Percentiles rank a stretch among this genome's conserved stretches.
These are phyloP conservation scores for Bacterosira constricta DNA, from an alignment of 108 stramenopile genomes.

Conservation along the genomic window DNA sequence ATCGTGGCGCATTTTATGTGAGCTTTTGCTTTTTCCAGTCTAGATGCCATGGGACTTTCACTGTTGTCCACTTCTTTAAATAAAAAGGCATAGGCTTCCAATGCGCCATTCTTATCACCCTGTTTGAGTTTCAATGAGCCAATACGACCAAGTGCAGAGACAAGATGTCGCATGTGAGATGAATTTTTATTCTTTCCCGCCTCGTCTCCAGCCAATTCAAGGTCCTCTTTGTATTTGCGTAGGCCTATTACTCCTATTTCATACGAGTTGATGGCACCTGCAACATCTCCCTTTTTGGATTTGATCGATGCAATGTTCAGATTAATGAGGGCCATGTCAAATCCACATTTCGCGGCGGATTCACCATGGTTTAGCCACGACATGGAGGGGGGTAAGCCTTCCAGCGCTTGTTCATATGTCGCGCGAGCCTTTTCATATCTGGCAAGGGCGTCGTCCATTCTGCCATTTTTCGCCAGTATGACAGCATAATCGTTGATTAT, in stretches of 20 bases:
- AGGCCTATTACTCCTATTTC: conserved; percentile 82
- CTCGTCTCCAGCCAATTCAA: conserved; percentile 55
- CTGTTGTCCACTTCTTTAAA: conserved; percentile 69
- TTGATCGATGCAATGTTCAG: conserved; percentile 89
- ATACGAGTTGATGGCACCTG: conserved; percentile 74
- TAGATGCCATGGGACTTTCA: conserved; percentile 74
- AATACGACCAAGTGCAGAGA: conserved; percentile 84
- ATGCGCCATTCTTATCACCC: conserved; percentile 76
- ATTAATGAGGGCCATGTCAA: conserved; percentile 84
- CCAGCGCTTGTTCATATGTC: conserved; percentile 65
- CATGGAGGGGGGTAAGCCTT: conserved; percentile 55
- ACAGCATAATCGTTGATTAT: conserved; percentile 89
- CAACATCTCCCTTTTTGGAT: conserved; percentile 82
- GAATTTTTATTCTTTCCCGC: conserved; percentile 68
- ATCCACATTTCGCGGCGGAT: conserved; percentile 84
- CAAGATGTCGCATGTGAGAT: conserved; percentile 80
- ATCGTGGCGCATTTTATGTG: conserved; percentile 91
- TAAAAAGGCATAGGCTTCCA: conserved; percentile 72
- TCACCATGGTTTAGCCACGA: conserved; percentile 59
- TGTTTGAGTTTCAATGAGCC: conserved; percentile 84
- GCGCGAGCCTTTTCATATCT: conserved; percentile 75
- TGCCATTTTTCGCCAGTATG: conserved; percentile 83
- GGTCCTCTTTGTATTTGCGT: conserved; percentile 68
- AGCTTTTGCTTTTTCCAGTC: conserved; percentile 86
- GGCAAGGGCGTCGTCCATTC: conserved; percentile 79